phyloP scores from a whole-genome alignment of 2,329 filamentous ascomycete species.

The Penicillium sp. region DNA sequence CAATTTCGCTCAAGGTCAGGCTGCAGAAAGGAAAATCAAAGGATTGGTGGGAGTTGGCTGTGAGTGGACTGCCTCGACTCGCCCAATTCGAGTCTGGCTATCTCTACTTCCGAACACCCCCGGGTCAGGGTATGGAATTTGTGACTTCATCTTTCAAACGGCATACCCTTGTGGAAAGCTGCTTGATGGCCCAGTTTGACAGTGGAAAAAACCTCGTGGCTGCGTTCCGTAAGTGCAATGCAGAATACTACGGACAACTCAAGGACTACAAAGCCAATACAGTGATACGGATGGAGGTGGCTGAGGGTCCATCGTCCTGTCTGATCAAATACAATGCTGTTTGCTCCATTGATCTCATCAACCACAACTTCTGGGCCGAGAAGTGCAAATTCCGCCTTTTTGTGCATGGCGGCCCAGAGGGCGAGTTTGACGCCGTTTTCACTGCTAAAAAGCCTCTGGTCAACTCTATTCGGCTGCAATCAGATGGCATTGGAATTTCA shows the following conservation, averaged over 20 bases:
- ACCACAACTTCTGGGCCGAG: conserved; percentile 26
- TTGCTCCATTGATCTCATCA: conserved; percentile 24
- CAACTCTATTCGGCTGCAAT: conserved; percentile 17
- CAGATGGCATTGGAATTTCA: conserved; percentile 13
- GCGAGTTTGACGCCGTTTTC: conserved; percentile 18
- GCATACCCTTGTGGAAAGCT: conserved; percentile 23
- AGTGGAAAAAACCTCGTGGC: conserved; percentile 19
- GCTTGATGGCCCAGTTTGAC: conserved; percentile 26
- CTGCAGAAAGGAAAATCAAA: conserved; percentile 14
- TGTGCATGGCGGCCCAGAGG: conserved; percentile 26
- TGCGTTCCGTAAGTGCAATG: conserved; percentile 23
- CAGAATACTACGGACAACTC: conserved; percentile 23
- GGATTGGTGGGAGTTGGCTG: conserved; percentile 23
- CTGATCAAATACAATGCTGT: conserved; percentile 21
- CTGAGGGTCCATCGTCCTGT: neutral
- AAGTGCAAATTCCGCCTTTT: conserved; percentile 24
- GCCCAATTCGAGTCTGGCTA: conserved; percentile 19
- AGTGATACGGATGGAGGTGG: conserved; percentile 8
- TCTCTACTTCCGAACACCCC: conserved; percentile 25
- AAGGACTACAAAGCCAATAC: conserved; percentile 23
- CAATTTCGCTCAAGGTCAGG: conserved; percentile 8
- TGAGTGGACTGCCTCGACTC: conserved; percentile 26
- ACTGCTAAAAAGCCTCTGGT: conserved; percentile 6
- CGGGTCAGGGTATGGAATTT: conserved; percentile 23
- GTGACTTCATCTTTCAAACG: conserved; percentile 22